Evolutionary conservation across 441 rosid genomes (phyloP), one percentile per base, ranked within the genome.

Genomic region (Erodium trifolium): DNA sequence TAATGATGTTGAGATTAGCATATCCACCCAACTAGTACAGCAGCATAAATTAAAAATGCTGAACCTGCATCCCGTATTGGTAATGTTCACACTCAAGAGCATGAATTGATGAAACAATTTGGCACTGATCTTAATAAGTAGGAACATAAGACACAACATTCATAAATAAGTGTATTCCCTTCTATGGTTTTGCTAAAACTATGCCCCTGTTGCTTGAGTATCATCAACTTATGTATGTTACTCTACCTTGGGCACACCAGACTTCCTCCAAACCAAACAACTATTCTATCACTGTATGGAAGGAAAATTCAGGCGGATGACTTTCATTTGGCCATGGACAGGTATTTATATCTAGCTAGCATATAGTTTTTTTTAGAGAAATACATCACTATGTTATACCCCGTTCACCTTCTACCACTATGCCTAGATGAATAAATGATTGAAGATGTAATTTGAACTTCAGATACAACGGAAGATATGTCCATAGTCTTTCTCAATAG

Each of bases 191-290:
- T 51, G 6, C 7, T 51, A 3, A 51, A 11, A 6, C 14, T 4
- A 51, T 51, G 4, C 7, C 3, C 59, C 18, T 4, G 18, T 51
- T 1, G 14, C 2, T 51, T 1, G 13, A 13, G 5, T 14, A n/a
- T 51, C 12, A 51, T 49, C 14, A 49, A 49, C 16, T 13, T 49
- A 49, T 49, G 59, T 51, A 1, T 14, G 18, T n/a, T n/a, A 51
- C 18, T 51, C 17, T 51, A 51, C 59, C 59, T 51, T 12, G 59
- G 59, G 41, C 41, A 37, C 59, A 51, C 16, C 59, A 51, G 59
- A 51, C 13, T 51, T 51, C 59, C 59, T 51, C 59, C 59, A 51
- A 51, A 13, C 59, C 59, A n/a, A 51, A 51, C 18, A 51, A n/a
- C 7, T 51, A 51, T 12, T 51, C 14, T 37, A 51, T 51, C 59